phyloP scores from a whole-genome alignment of 2,329 filamentous ascomycete species.

The Diaporthe longicolla region DNA sequence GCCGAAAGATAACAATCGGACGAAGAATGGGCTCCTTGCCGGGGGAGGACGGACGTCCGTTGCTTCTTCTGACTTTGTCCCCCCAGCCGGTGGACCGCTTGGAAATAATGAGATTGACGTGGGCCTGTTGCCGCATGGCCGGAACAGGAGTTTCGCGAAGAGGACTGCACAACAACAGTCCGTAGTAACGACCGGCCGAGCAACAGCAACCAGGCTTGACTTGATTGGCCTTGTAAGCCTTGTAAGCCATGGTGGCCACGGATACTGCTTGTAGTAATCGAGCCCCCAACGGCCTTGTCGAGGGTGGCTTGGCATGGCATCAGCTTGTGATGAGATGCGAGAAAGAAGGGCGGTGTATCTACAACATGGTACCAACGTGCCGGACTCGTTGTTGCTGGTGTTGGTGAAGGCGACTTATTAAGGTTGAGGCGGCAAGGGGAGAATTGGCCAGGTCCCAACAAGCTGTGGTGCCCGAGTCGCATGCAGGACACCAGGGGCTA shows the following conservation, averaged over 20 bases:
- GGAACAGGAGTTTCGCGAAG: neutral
- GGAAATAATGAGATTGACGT: neutral
- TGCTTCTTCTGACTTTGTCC: neutral
- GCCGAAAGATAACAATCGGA: slow-evolving; percentile 18
- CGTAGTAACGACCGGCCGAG: neutral
- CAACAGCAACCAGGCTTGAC: neutral
- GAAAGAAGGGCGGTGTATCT: slow-evolving; percentile 28
- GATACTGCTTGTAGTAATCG: neutral
- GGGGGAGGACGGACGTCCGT: slow-evolving; percentile 18
- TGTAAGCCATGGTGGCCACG: neutral
- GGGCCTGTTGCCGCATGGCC: neutral
- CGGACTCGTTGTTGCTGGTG: slow-evolving; percentile 9
- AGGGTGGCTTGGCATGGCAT: slow-evolving; percentile 1
- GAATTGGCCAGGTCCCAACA: slow-evolving; percentile 19
- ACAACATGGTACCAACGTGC: neutral
- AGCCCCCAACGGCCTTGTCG: neutral
- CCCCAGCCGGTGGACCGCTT: slow-evolving; percentile 7
- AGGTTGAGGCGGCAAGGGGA: slow-evolving; percentile 29
- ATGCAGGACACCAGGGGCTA: slow-evolving; percentile 34
- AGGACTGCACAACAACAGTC: neutral
- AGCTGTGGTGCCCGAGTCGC: slow-evolving; percentile 13
- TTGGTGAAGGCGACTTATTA: slow-evolving; percentile 21
- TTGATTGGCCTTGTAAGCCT: neutral
- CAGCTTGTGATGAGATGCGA: neutral
- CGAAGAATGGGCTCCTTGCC: neutral